Evolutionary conservation across 495 filamentous ascomycete species (phyloP).

Genomic region (Evernia prunastri): DNA sequence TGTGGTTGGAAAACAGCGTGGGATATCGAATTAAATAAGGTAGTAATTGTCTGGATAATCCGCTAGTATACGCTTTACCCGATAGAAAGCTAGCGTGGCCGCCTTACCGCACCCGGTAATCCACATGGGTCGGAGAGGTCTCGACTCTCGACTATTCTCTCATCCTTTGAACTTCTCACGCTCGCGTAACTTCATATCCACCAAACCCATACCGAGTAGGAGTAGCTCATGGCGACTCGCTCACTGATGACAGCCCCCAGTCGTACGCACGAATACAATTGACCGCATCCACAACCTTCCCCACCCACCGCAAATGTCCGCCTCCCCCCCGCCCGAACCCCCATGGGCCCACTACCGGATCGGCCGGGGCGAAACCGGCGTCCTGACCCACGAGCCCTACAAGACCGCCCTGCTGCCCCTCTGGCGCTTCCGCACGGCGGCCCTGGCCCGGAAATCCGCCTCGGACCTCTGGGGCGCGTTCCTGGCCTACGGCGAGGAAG

Average conservation of each 20-base stretch:
- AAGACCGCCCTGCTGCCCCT: constrained; percentile 44
- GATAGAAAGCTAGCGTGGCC: too few relatives aligned
- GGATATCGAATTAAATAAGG: too few relatives aligned
- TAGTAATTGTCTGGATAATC: too few relatives aligned
- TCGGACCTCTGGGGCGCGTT: constrained; percentile 36
- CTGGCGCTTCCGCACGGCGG: constrained; percentile 44
- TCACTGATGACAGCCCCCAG: not conserved
- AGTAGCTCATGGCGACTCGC: not conserved
- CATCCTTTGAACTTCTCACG: too few relatives aligned
- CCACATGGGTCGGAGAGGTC: too few relatives aligned
- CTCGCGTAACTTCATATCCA: too few relatives aligned
- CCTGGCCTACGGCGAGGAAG: constrained; percentile 33
- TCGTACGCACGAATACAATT: not conserved
- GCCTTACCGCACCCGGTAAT: too few relatives aligned
- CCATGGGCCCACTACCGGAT: constrained; percentile 43
- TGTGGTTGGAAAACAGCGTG: too few relatives aligned
- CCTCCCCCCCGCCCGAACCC: constrained; percentile 47
- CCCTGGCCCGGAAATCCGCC: constrained; percentile 37
- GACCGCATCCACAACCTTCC: not conserved
- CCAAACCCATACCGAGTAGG: too few relatives aligned
- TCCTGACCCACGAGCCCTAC: constrained; percentile 49
- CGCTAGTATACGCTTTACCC: too few relatives aligned
- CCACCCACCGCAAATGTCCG: not conserved
- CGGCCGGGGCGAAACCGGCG: constrained; percentile 46
- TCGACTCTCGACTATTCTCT: too few relatives aligned